A percentile compares a stretch with the other conserved stretches of the same genome.
Conservation (phyloP, 1,139 yeast species). For the Yamadazyma kanchanaburiensis region DNA sequence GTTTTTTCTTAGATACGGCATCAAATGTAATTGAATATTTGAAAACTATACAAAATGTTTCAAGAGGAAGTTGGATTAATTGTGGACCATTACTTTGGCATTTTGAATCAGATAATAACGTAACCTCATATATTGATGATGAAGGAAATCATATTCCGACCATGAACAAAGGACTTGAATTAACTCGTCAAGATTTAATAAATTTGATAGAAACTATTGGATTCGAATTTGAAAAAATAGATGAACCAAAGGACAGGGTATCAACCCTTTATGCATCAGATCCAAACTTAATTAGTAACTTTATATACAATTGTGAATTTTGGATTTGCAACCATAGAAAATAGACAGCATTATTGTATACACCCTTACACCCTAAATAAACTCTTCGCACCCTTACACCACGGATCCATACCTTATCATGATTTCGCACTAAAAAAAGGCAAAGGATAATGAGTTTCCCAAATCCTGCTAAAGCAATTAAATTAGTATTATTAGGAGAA, state of each 20-base stretch:
- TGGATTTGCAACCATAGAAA: constrained; percentile 41
- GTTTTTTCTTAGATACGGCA: constrained; percentile 81
- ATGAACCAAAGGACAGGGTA: constrained; percentile 16
- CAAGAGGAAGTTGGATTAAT: constrained; percentile 75
- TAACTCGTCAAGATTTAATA: constrained; percentile 58
- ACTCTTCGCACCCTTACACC: too few species aligned
- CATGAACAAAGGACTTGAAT: constrained; percentile 57
- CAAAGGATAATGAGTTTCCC: constrained; percentile 25
- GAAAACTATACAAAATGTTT: constrained; percentile 49
- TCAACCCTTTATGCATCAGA: constrained; percentile 59
- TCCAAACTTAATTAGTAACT: constrained; percentile 49
- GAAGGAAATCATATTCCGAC: constrained; percentile 29
- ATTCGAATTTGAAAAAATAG: constrained; percentile 49
- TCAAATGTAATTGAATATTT: constrained; percentile 69
- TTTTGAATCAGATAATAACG: constrained; percentile 53
- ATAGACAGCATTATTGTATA: too few species aligned
- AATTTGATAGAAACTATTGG: constrained; percentile 49
- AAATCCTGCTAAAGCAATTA: constrained; percentile 68
- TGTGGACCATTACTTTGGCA: constrained; percentile 90
- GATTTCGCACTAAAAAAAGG: too few species aligned
- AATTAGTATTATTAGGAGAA: constrained; percentile 87
- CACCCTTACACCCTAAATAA: too few species aligned
- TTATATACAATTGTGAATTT: constrained; percentile 62
- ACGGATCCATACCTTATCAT: too few species aligned
- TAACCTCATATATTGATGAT: constrained; percentile 8